Percentiles rank a stretch among this genome's conserved stretches.
phyloP scores from a whole-genome alignment of 306 rosid genomes.

The Ammopiptanthus mongolicus region DNA sequence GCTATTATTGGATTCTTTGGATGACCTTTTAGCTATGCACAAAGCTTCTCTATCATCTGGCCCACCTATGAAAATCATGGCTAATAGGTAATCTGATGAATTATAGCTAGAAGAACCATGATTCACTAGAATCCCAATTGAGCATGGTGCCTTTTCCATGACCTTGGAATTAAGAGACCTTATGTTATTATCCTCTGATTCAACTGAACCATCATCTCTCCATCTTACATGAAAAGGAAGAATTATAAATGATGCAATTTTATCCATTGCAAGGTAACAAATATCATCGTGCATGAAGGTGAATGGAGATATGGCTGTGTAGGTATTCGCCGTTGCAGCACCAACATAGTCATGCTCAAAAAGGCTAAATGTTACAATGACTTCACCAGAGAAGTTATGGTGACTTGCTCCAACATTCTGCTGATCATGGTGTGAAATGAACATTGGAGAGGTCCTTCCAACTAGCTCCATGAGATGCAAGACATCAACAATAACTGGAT shows the following conservation, averaged over 20 bases:
- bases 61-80: conserved; percentile 41
- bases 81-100: not conserved
- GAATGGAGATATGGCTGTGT: conserved; percentile 36
- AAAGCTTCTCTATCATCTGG: conserved; percentile 46
- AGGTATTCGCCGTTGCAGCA: not conserved
- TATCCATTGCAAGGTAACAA: conserved; percentile 38
- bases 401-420: not conserved
- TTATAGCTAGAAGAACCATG: not conserved
- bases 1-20: not conserved
- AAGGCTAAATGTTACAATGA: conserved; percentile 28
- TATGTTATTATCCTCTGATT: conserved; percentile 11
- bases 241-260: conserved; percentile 21
- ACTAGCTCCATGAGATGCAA: conserved; percentile 26
- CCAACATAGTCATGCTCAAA: conserved; percentile 19
- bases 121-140: conserved; percentile 35
- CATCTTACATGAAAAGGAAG: conserved; percentile 45
- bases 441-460: conserved; percentile 19
- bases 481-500: conserved; percentile 9
- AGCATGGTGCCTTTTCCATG: conserved; percentile 37
- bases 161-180: conserved; percentile 33
- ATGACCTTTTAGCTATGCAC: conserved; percentile 28
- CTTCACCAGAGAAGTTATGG: conserved; percentile 20
- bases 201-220: conserved; percentile 19
- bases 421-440: conserved; percentile 22
- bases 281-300: conserved; percentile 44